These are phyloP conservation scores for Phylloporus arenicola DNA, from an alignment of 768 basidiomycete species.

Conservation along the genomic window DNA sequence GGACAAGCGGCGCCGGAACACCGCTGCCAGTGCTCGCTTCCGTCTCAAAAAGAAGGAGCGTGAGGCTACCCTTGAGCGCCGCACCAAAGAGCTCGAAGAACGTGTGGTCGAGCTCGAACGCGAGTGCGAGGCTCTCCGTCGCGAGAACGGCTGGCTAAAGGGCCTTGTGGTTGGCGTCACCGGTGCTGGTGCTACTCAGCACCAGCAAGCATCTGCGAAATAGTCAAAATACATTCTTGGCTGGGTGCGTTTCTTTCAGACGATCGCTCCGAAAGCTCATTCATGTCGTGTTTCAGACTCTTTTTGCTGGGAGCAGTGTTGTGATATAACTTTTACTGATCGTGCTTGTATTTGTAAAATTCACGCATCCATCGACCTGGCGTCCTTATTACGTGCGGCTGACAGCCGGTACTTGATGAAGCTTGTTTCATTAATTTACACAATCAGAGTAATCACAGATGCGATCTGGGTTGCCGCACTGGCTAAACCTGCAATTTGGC, in stretches of 20 bases:
- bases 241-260: background rate
- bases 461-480: background rate
- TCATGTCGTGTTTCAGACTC: conserved; percentile 3
- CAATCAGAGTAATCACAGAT: background rate
- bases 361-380: background rate
- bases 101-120: conserved; percentile 80
- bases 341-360: conserved; percentile 16
- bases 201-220: conserved; percentile 21
- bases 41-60: conserved; percentile 95
- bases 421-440: background rate
- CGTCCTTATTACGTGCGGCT: background rate
- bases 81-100: conserved; percentile 77
- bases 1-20: conserved; percentile 92
- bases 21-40: conserved; percentile 90
- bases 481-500: conserved; percentile 11
- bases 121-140: conserved; percentile 81
- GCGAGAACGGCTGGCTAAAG: conserved; percentile 92
- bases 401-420: background rate
- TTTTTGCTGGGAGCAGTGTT: background rate
- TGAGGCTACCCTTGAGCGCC: conserved; percentile 81
- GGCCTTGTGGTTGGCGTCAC: conserved; percentile 86
- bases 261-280: background rate
- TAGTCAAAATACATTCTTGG: background rate
- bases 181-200: conserved; percentile 48
- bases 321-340: background rate